Base-by-base conservation (phyloP, 371 early-diverging fungal species). In the Mucor piriformis region DNA sequence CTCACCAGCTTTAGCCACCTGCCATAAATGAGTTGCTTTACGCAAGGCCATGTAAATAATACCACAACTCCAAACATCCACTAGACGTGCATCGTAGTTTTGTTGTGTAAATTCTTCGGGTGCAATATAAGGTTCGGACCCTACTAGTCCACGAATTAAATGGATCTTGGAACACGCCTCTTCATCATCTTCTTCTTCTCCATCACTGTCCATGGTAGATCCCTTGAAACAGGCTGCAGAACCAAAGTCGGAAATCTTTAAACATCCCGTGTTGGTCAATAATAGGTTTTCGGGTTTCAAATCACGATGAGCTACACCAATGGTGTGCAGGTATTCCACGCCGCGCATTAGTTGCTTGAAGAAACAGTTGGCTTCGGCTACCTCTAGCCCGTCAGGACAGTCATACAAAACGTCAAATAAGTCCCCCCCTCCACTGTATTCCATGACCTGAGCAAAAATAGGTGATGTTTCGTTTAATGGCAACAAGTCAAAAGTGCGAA, bases 171-270 rank as follows among this genome's bases (percentile, higher is more conserved):
- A 38, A 35, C 55, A 43, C 2, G 51, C 61, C 27, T 62, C 42
- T 24, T 57, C 74, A 38, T 74, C 71, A 13, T 64, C 65, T 10
- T 78, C 79, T 5, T 59, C 59, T 21, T 58, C 47, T 37, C 58
- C 63, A n/a, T 57, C 60, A 27, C 55, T 38, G 4, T 67, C 58
- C 15, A 67, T 44, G 56, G 65, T 70, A 0, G 76, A 66, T 47
- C 77, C 81, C 27, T 76, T 70, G 57, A 82, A 81, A 34, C 80
- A 81, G 24, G 77, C 77, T 16, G 80, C 73, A 21, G 76, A 77
- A 15, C 96, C 96, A 81, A 96, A 95, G 62, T 96, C 95, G 0
- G 92, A 83, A 48, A 95, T 90, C 71, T 95, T 94, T 54, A 95
- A 74, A 60, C 94, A 89, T 1, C 95, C 94, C 20, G 80, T 66